These are phyloP conservation scores for Stagonosporopsis chrysanthemi DNA, from an alignment of 2,329 filamentous ascomycete species.

Conservation along the genomic window DNA sequence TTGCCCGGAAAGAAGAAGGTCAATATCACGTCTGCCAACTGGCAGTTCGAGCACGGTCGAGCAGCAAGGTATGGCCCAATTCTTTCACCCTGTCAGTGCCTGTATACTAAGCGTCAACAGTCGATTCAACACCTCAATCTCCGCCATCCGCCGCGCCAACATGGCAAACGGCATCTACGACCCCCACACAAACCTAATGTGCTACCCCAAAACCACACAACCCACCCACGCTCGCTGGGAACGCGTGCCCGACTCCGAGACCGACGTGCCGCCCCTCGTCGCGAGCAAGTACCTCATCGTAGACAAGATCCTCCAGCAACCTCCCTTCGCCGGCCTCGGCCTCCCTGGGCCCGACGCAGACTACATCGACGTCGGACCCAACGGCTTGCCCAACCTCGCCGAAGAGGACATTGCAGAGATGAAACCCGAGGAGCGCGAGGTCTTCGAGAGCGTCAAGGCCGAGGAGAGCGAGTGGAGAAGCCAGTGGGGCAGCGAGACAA, in stretches of 20 bases:
- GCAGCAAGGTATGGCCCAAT: constrained; percentile 76
- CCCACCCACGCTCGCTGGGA: constrained; percentile 87
- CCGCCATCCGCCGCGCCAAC: constrained; percentile 72
- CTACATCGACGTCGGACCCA: constrained; percentile 56
- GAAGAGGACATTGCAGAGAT: constrained; percentile 72
- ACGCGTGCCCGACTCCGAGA: constrained; percentile 62
- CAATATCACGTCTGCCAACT: constrained; percentile 90
- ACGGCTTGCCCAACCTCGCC: constrained; percentile 69
- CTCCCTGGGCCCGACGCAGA: constrained; percentile 66
- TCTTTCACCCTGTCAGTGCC: not conserved
- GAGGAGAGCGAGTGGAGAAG: constrained; percentile 76
- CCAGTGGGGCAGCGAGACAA: constrained; percentile 74
- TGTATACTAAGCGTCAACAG: constrained; percentile 57
- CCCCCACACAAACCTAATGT: constrained; percentile 90
- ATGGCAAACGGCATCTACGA: constrained; percentile 80
- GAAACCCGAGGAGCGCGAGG: constrained; percentile 72
- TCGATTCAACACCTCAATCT: constrained; percentile 81
- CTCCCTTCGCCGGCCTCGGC: constrained; percentile 64
- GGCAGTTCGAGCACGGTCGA: constrained; percentile 93
- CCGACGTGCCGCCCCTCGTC: constrained; percentile 61
- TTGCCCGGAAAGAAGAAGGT: constrained; percentile 81
- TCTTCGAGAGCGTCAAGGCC: constrained; percentile 72
- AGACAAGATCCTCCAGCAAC: constrained; percentile 67
- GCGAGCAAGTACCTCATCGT: constrained; percentile 69
- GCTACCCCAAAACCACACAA: constrained; percentile 87